Evolutionary conservation across 2,329 filamentous ascomycete species (phyloP), one percentile per base, ranked within the genome.

Genomic region (Zasmidium angulare): DNA sequence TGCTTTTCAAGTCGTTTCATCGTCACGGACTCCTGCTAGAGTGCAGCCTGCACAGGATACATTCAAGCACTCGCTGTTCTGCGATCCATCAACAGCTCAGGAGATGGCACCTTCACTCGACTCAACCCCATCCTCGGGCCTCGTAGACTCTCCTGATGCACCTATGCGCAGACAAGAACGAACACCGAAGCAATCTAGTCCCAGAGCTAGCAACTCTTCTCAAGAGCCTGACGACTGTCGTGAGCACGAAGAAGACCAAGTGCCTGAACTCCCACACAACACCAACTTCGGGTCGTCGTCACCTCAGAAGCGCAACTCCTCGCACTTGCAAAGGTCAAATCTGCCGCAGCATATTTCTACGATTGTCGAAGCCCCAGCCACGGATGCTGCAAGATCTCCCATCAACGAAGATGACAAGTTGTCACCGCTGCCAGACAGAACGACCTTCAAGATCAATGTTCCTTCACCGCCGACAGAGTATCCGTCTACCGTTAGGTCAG

Each of bases 21-120:
- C 57, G 14, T 55, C 58, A 21, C 56, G 49, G 40, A 46, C 55
- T 64, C 52, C 56, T 29, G 55, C 66, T 14, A 56, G 55, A 24
- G 56, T 71, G 10, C 62, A 64, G 40, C 66, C 68, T 22, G 65
- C 66, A 10, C 31, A 56, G 46, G 60, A 68, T 20, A 60, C 66
- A 2, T 63, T 71, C 53, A 68, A 72, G 50, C 70, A 71, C 49
- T 68, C 70, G 9, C 61, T 71, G 17, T 69, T 71, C 43, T 71
- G 68, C 51, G 63, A 66, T 24, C 64, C 69, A 46, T 22, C 62
- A 20, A 3, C 43, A 29, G 11, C 51, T 50, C 52, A 43, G 56
- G 46, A 14, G 20, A 53, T 43, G 24, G 19, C 49, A 12, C 56
- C 49, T 48, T 56, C 29, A 22, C 52, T 43, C 11, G 46, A 22